A percentile compares a stretch with the other conserved stretches of the same genome.
Conservation (phyloP, 2,329 filamentous ascomycete species). For the Epichloe festucae region DNA sequence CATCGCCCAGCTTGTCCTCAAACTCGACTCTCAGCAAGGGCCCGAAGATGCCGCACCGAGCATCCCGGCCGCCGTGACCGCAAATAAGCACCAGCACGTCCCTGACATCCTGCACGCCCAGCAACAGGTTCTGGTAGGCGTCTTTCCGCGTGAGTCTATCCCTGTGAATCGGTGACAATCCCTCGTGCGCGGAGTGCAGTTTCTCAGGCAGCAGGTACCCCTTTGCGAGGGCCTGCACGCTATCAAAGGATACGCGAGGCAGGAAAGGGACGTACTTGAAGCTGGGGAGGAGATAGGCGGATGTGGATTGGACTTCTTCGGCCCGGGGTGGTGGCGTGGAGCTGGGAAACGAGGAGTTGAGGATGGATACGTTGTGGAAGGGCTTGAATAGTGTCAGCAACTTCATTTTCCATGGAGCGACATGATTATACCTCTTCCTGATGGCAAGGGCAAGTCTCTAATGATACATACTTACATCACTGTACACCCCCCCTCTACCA, state of each 20-base stretch:
- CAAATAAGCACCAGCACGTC: slow-evolving; percentile 76
- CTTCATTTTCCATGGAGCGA: background rate
- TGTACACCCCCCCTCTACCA: slow-evolving; percentile 52
- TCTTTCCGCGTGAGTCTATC: slow-evolving; percentile 38
- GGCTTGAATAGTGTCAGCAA: slow-evolving; percentile 38
- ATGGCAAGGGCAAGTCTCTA: too few species aligned
- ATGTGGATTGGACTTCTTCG: slow-evolving; percentile 39
- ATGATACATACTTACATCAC: slow-evolving; percentile 43
- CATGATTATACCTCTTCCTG: too few species aligned
- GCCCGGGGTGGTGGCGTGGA: slow-evolving; percentile 29
- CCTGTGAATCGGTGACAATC: slow-evolving; percentile 43
- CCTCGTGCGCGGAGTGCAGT: slow-evolving; percentile 49
- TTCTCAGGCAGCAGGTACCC: slow-evolving; percentile 49
- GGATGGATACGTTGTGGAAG: slow-evolving; percentile 66
- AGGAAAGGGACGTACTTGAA: slow-evolving; percentile 71
- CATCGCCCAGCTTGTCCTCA: slow-evolving; percentile 37
- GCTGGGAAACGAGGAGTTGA: slow-evolving; percentile 62
- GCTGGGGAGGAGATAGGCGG: slow-evolving; percentile 66
- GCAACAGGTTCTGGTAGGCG: slow-evolving; percentile 38
- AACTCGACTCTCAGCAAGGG: slow-evolving; percentile 64
- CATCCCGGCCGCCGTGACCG: slow-evolving; percentile 71
- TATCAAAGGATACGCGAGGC: slow-evolving; percentile 45
- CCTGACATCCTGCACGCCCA: slow-evolving; percentile 45
- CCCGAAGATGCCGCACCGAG: slow-evolving; percentile 68
- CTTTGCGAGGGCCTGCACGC: slow-evolving; percentile 44